A percentile compares a stretch with the other conserved stretches of the same genome.
These are phyloP conservation scores for Allium sativum DNA, from an alignment of 106 monocot species.

Conservation along the genomic window DNA sequence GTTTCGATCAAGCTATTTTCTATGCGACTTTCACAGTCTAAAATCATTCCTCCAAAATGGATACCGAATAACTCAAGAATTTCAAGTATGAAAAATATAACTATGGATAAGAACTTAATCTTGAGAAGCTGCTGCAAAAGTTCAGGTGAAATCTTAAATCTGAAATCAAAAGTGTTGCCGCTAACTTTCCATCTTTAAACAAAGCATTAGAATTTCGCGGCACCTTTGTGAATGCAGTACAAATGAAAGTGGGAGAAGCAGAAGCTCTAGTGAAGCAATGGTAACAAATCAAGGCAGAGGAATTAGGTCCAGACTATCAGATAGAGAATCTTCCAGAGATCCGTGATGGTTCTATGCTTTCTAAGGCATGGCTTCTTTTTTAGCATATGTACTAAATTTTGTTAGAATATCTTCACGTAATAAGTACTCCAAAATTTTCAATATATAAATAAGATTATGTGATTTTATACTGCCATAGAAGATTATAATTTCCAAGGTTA, in stretches of 20 bases:
- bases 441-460: too few relatives aligned
- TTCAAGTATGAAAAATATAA: conserved; percentile 3
- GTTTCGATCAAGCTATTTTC: conserved; percentile 33
- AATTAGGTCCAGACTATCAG: conserved; percentile 67
- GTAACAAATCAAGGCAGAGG: conserved; percentile 84
- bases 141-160: conserved; percentile 23
- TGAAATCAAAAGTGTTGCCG: conserved; percentile 11
- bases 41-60: conserved; percentile 6
- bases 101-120: conserved; percentile 9
- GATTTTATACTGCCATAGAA: too few relatives aligned
- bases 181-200: conserved; percentile 16
- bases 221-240: conserved; percentile 13
- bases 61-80: conserved; percentile 11
- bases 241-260: conserved; percentile 72
- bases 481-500: too few relatives aligned
- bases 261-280: conserved; percentile 70
- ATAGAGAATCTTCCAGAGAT: conserved; percentile 46
- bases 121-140: conserved; percentile 24
- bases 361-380: conserved; percentile 25
- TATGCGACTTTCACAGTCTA: conserved; percentile 25
- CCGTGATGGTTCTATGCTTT: conserved; percentile 87
- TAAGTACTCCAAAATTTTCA: too few relatives aligned
- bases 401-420: too few relatives aligned
- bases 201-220: conserved; percentile 12
- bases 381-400: too few relatives aligned